Conservation (phyloP, 306 rosid species). For the Fragaria ananassa region DNA sequence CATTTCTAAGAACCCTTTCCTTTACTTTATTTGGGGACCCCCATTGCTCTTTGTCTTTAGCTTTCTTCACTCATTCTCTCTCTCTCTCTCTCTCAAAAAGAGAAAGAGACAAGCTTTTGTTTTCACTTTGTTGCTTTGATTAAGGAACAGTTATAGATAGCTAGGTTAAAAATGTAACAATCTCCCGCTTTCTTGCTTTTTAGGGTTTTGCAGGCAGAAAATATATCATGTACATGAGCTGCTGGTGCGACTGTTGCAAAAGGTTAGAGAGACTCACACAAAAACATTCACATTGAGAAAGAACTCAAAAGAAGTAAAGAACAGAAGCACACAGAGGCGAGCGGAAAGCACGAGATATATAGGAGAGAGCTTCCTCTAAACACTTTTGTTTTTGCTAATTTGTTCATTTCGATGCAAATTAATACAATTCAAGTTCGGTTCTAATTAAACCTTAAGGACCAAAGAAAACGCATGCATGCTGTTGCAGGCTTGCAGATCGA, state of each 20-base stretch:
- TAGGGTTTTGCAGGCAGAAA: slow-evolving; percentile 41
- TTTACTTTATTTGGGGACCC: slow-evolving; percentile 51
- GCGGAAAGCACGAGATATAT: slow-evolving; percentile 47
- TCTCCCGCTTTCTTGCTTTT: slow-evolving; percentile 41
- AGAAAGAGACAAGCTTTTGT: slow-evolving; percentile 35
- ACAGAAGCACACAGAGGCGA: slow-evolving; percentile 37
- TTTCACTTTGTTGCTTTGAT: slow-evolving; percentile 42
- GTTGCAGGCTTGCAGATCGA: background rate
- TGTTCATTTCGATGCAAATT: slow-evolving; percentile 23
- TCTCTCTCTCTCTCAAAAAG: background rate
- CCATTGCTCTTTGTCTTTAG: slow-evolving; percentile 21
- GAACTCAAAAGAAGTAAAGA: slow-evolving; percentile 4
- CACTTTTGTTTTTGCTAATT: slow-evolving; percentile 35
- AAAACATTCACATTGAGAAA: slow-evolving; percentile 3
- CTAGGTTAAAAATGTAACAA: slow-evolving; percentile 33
- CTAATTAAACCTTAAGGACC: background rate
- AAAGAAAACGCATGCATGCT: background rate
- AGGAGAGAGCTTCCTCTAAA: slow-evolving; percentile 36
- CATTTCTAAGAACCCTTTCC: slow-evolving; percentile 39
- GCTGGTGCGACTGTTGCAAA: background rate
- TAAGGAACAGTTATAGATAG: slow-evolving; percentile 26
- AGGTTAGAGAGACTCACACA: background rate
- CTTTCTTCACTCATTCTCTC: slow-evolving; percentile 3
- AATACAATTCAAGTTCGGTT: background rate
- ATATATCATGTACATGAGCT: slow-evolving; percentile 6